A percentile compares a stretch with the other conserved stretches of the same genome.
Evolutionary conservation across 163 green algal species (phyloP).

Genomic region (Chlorella variabilis): DNA sequence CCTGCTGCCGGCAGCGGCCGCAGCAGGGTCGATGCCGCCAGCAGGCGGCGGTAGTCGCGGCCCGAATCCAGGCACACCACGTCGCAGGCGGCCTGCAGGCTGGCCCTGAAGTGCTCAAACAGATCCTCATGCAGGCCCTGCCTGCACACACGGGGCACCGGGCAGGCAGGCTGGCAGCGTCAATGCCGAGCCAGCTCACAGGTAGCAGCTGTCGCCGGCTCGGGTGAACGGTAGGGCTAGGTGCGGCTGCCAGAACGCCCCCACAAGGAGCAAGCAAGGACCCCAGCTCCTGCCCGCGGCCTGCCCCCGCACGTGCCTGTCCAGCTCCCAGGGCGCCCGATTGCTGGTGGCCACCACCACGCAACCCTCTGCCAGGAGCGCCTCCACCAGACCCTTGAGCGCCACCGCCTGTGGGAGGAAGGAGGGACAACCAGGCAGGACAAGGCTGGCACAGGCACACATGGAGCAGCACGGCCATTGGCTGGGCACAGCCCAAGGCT

Average conservation of each 20-base stretch:
- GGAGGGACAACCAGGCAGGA: no score
- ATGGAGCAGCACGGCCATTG: background rate
- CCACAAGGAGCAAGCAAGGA: background rate
- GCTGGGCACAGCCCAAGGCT: background rate
- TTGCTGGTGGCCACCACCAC: slow-evolving; percentile 83
- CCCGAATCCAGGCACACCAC: slow-evolving; percentile 55
- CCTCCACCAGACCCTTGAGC: slow-evolving; percentile 79
- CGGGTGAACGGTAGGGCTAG: no score
- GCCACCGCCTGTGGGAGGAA: slow-evolving; percentile 54
- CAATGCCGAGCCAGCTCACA: no score
- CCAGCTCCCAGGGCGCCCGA: slow-evolving; percentile 69
- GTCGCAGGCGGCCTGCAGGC: slow-evolving; percentile 54
- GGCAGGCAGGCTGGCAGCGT: no score
- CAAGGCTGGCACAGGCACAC: background rate
- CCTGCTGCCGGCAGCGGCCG: background rate
- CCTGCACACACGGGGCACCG: slow-evolving; percentile 20
- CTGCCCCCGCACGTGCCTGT: slow-evolving; percentile 38
- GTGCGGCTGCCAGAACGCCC: no score
- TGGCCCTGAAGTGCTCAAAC: slow-evolving; percentile 71
- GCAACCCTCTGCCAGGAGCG: slow-evolving; percentile 63
- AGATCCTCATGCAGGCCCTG: slow-evolving; percentile 79
- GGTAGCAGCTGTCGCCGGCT: no score
- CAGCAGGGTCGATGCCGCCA: background rate
- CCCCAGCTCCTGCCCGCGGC: no score
- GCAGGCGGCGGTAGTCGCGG: slow-evolving; percentile 62